Conservation (phyloP, 1,139 yeast genomes). For the Geotrichum fermentans region DNA sequence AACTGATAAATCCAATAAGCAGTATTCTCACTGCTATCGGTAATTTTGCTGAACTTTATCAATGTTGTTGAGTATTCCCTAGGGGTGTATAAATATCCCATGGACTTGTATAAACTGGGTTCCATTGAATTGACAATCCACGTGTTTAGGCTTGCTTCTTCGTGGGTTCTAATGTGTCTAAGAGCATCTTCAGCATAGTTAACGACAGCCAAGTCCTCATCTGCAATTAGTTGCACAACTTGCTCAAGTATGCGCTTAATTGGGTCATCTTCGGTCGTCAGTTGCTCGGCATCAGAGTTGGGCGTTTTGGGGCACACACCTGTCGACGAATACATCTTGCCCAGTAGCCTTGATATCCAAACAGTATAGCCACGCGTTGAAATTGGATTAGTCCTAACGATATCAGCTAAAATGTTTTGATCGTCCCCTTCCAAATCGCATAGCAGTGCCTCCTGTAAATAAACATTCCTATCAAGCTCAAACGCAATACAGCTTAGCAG, state of each 20-base stretch:
- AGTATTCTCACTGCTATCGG: neutral
- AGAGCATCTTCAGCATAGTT: conserved; percentile 11
- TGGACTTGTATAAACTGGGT: neutral
- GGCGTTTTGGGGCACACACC: neutral
- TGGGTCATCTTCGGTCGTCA: conserved; percentile 2
- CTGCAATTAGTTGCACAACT: neutral
- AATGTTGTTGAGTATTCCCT: neutral
- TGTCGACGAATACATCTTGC: conserved; percentile 6
- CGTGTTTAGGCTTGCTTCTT: neutral
- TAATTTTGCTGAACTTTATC: neutral
- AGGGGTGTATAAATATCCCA: conserved; percentile 1
- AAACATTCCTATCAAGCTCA: conserved; percentile 10
- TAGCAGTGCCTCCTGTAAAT: conserved; percentile 4
- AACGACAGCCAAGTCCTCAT: conserved; percentile 6
- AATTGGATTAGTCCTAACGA: conserved; percentile 4
- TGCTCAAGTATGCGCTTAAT: conserved; percentile 2
- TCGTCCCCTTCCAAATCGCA: neutral
- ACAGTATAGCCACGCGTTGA: conserved; percentile 11
- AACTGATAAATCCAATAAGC: conserved; percentile 12
- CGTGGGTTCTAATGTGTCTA: conserved; percentile 3
- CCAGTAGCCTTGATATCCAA: conserved; percentile 16
- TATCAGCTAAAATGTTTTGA: neutral
- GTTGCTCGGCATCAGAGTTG: neutral
- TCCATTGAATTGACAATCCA: neutral
- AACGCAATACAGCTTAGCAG: conserved; percentile 11